Base-by-base conservation (phyloP, 2,329 filamentous ascomycete species). In the Exophiala mesophila region DNA sequence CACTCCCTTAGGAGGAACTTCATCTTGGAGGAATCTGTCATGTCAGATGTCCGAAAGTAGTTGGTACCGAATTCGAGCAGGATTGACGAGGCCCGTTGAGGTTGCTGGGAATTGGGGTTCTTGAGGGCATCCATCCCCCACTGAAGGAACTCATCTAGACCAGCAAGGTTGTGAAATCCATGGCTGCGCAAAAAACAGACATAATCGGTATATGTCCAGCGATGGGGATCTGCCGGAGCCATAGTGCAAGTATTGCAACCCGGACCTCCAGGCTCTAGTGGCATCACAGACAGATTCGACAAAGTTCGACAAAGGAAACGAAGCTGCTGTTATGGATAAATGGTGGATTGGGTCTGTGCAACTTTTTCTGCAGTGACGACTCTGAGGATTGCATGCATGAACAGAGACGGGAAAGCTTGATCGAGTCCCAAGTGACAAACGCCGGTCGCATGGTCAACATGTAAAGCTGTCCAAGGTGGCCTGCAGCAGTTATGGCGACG, bases 121-220 rank as follows among this genome's bases (percentile, higher is more conserved):
- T 37, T 45, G 18, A 21, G 33, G 5, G 44, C 44, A 13, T 50
- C 39, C 7, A 50, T 24, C 19, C 50, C 50, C 50, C 50, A 53
- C 28, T 45, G 44, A 23, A 53, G 47, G 34, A 41, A 53, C 23
- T 48, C 50, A 34, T 53, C 47, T 15, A 53, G 39, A 16, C 41
- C 41, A 21, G 44, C 39, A 21, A 53, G 47, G 34, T 53, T 53
- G 40, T 50, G 50, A 44, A 50, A 53, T 6, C 50, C 50, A 42
- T 53, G 50, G n/a, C 47, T 47, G 12, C 47, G 38, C 3, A 53
- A 23, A 26, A 53, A 53, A 36, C 50, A 53, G 15, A 50, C 50
- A 29, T 53, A 53, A 35, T 53, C 50, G 24, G 50, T 50, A 34
- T 48, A 53, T 7, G 50, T 53, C 50, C 50, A 53, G 16, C 39